A percentile compares a stretch with the other conserved stretches of the same genome.
These are phyloP conservation scores for Tetraselmis striata DNA, from an alignment of 139 green algal genomes.

Conservation along the genomic window DNA sequence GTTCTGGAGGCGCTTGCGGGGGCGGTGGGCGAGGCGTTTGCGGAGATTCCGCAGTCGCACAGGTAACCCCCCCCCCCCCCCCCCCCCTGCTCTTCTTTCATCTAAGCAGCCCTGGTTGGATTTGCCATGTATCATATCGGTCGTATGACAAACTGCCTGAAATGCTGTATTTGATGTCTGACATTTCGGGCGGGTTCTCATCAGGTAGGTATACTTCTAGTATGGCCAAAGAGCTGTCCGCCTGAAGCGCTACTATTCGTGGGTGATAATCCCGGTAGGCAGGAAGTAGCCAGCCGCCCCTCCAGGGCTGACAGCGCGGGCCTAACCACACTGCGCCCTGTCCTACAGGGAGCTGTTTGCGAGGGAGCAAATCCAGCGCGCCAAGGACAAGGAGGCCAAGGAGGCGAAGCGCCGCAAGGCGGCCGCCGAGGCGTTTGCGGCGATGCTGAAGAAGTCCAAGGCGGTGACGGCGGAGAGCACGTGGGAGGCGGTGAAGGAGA, in stretches of 20 bases:
- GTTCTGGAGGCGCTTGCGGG: conserved; percentile 19
- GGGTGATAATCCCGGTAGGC: too few relatives aligned
- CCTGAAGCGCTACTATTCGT: too few relatives aligned
- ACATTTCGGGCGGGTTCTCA: neutral
- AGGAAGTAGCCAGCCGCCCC: too few relatives aligned
- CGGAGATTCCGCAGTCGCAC: neutral
- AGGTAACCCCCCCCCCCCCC: neutral
- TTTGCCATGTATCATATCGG: too few relatives aligned
- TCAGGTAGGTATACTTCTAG: too few relatives aligned
- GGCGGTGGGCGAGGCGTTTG: conserved; percentile 8
- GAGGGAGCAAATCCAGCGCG: neutral
- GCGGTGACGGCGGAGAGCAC: conserved; percentile 28
- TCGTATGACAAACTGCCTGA: too few relatives aligned
- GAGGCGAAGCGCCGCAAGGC: conserved; percentile 19
- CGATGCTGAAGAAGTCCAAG: conserved; percentile 37
- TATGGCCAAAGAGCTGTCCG: too few relatives aligned
- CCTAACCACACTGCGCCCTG: too few relatives aligned
- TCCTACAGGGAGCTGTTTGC: conserved; percentile 13
- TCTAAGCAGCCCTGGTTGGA: too few relatives aligned
- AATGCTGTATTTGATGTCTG: neutral
- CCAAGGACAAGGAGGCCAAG: conserved; percentile 30
- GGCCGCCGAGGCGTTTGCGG: conserved; percentile 33
- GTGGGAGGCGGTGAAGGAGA: conserved; percentile 38
- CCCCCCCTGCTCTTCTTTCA: neutral
- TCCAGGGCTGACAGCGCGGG: too few relatives aligned